phyloP scores from a whole-genome alignment of 1,284 basidiomycete species.

The Cystobasidium pallidum region DNA sequence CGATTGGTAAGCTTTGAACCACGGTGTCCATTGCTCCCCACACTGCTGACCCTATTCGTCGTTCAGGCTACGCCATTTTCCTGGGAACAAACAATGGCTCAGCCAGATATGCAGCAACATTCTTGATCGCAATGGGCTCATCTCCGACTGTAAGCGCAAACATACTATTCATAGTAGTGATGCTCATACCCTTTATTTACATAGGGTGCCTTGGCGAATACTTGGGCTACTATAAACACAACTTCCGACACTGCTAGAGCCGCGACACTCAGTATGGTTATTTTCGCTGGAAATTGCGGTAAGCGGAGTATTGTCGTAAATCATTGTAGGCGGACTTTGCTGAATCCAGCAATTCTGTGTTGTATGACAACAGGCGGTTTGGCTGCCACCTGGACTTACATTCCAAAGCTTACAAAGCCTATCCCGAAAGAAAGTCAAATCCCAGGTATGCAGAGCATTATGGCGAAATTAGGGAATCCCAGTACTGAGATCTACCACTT shows the following conservation, averaged over 20 bases:
- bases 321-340: no score
- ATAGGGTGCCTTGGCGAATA: conserved; percentile 45
- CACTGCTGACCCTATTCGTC: conserved; percentile 11
- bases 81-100: conserved; percentile 47
- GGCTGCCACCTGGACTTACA: conserved; percentile 1
- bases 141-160: conserved; percentile 49
- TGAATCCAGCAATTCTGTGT: no score
- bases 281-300: conserved; percentile 52
- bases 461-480: background rate
- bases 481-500: background rate
- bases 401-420: background rate
- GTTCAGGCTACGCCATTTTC: conserved; percentile 53
- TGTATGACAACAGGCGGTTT: conserved; percentile 17
- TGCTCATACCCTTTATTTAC: background rate
- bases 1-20: background rate
- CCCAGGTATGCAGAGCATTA: background rate
- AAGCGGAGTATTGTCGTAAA: conserved; percentile 35
- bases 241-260: conserved; percentile 53
- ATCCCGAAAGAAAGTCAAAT: conserved; percentile 14
- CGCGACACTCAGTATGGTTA: conserved; percentile 51
- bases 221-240: conserved; percentile 50
- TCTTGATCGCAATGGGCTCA: conserved; percentile 54
- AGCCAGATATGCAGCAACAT: conserved; percentile 52
- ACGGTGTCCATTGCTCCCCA: background rate
- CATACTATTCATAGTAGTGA: background rate